A percentile compares a stretch with the other conserved stretches of the same genome.
Evolutionary conservation across 2,329 filamentous ascomycete species (phyloP).

Genomic region (Epichloe typhina): DNA sequence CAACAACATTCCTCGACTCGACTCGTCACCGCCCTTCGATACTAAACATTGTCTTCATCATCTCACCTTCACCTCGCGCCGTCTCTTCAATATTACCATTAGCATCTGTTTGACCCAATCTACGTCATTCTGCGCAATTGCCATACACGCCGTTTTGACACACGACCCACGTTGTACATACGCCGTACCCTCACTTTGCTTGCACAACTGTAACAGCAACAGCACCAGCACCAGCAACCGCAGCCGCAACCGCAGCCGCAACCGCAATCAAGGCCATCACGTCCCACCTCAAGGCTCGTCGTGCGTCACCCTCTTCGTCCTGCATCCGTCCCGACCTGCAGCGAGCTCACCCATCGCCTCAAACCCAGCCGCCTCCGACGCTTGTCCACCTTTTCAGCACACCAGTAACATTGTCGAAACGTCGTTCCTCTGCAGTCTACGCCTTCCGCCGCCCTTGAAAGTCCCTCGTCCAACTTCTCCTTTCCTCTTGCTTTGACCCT

Average conservation of each 20-base stretch:
- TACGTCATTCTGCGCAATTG: slow-evolving; percentile 3
- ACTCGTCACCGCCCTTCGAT: not conserved
- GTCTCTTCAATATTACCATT: not conserved
- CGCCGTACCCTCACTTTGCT: not conserved
- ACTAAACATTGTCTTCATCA: not conserved
- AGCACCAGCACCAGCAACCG: not conserved
- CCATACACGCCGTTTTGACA: not conserved
- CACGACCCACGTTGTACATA: not conserved
- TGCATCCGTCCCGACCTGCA: not conserved
- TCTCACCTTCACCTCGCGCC: not conserved
- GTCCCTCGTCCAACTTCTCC: not conserved
- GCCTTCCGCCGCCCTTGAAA: not conserved
- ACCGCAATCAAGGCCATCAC: not conserved
- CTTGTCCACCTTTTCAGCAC: not conserved
- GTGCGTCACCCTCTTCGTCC: not conserved
- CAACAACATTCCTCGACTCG: slow-evolving; percentile 1
- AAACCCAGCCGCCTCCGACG: slow-evolving; percentile 2
- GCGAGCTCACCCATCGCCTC: not conserved
- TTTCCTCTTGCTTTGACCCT: slow-evolving; percentile 7
- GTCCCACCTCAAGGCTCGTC: not conserved
- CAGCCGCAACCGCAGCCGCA: not conserved
- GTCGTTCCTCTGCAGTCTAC: not conserved
- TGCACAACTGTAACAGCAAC: not conserved
- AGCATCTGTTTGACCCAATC: not conserved
- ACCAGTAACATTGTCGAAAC: not conserved